These are phyloP conservation scores for Hydnum rufescens DNA, from an alignment of 768 basidiomycete genomes.

Conservation along the genomic window DNA sequence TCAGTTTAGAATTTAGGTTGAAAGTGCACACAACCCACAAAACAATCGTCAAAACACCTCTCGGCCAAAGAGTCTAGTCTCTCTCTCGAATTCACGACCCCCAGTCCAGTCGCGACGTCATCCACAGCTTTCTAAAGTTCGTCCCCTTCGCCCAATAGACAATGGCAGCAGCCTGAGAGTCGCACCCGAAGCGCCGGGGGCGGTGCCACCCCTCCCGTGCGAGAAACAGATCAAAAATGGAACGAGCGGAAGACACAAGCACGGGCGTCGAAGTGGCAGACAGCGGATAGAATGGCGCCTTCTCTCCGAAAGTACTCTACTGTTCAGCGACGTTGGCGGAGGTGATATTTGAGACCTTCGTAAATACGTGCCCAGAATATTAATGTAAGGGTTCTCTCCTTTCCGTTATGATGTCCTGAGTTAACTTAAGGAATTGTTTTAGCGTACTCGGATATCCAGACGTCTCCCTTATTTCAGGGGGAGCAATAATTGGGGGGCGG, in stretches of 20 bases:
- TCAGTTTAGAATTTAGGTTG: conserved; percentile 6
- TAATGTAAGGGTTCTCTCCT: too few species aligned
- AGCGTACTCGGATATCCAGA: too few species aligned
- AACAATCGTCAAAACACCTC: conserved; percentile 47
- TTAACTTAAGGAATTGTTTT: too few species aligned
- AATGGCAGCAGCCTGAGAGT: conserved; percentile 65
- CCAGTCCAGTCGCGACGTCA: too few species aligned
- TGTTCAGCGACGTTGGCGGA: too few species aligned
- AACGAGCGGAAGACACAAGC: too few species aligned
- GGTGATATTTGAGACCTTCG: too few species aligned
- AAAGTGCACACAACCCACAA: conserved; percentile 33
- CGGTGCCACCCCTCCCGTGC: conserved; percentile 25
- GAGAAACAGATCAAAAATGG: conserved; percentile 47
- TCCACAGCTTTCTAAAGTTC: conserved; percentile 18
- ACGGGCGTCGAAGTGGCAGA: conserved; percentile 65
- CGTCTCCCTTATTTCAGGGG: too few species aligned
- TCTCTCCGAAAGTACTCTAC: too few species aligned
- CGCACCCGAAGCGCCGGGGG: conserved; percentile 41
- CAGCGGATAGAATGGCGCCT: conserved; percentile 37
- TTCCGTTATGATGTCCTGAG: too few species aligned
- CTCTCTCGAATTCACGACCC: conserved; percentile 26
- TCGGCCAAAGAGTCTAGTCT: conserved; percentile 37
- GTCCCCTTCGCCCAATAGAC: conserved; percentile 31
- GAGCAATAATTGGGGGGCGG: background rate
- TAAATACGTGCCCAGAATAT: too few species aligned